Percentiles rank a stretch among this genome's conserved stretches.
Evolutionary conservation across 768 basidiomycete species (phyloP).

Genomic region (Panus rudis): DNA sequence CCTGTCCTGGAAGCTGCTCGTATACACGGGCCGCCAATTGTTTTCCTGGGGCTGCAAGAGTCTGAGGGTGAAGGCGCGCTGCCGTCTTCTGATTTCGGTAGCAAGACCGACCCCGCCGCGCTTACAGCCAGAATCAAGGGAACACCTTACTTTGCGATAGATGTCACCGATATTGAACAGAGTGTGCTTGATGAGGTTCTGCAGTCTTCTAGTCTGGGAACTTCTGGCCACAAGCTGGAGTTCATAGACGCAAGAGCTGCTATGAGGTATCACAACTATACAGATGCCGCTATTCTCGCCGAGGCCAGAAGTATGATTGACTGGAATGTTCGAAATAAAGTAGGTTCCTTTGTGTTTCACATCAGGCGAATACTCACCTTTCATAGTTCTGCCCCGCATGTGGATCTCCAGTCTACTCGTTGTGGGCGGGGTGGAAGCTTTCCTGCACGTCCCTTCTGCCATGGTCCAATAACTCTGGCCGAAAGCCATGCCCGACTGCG

Average conservation of each 20-base stretch:
- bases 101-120: slow-evolving; percentile 32
- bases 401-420: slow-evolving; percentile 70
- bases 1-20: slow-evolving; percentile 48
- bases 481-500: slow-evolving; percentile 67
- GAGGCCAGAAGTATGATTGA: slow-evolving; percentile 77
- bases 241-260: slow-evolving; percentile 64
- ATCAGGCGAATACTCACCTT: too few relatives aligned
- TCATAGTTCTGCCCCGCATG: slow-evolving; percentile 84
- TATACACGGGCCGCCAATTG: slow-evolving; percentile 49
- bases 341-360: slow-evolving; percentile 20
- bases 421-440: slow-evolving; percentile 97
- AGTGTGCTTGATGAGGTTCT: slow-evolving; percentile 36
- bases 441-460: slow-evolving; percentile 70
- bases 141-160: slow-evolving; percentile 81
- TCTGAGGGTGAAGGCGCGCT: slow-evolving; percentile 39
- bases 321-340: slow-evolving; percentile 91
- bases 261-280: slow-evolving; percentile 47
- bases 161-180: slow-evolving; percentile 51
- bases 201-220: slow-evolving; percentile 28
- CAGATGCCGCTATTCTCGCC: slow-evolving; percentile 73
- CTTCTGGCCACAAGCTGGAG: slow-evolving; percentile 33
- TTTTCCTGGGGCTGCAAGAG: slow-evolving; percentile 81
- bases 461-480: slow-evolving; percentile 59
- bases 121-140: slow-evolving; percentile 62
- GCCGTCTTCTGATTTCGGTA: slow-evolving; percentile 57